Evolutionary conservation across 2,329 filamentous ascomycete species (phyloP), one percentile per base, ranked within the genome.

Genomic region (Capronia americana): DNA sequence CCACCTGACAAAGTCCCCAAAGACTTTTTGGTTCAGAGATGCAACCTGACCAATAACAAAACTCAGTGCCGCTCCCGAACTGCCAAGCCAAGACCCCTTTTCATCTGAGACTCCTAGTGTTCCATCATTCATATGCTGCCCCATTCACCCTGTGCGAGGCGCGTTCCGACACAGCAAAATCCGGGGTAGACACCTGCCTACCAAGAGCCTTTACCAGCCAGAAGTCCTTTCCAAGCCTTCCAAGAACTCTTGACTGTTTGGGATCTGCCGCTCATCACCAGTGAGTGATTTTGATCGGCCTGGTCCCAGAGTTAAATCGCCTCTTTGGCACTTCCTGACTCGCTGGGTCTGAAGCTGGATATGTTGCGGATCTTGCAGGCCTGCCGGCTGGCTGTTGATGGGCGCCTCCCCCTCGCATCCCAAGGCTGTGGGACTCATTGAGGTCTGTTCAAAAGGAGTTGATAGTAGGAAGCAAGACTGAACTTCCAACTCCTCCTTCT

Each of bases 161-260:
- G 48, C n/a, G 11, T 23, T 51, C 48, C 20, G 24, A 51, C 20
- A 28, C 20, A 51, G 12, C 48, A 26, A 17, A 51, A 51, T 51
- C 48, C 48, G 48, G 48, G 48, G 48, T 51, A 51, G 48, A 17
- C 26, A 51, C 24, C 48, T 51, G 48, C 20, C 48, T 26, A 11
- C 20, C 48, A 23, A 51, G 20, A 12, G 20, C 20, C 20, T 26
- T 51, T 26, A 14, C 20, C 48, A 51, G 48, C 20, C 48, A 12
- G 12, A 28, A 12, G 24, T 6, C 10, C 23, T 51, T 51, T 24
- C 48, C 48, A 51, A 23, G 48, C 48, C 20, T 51, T 51, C 48
- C 48, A 51, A 51, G 48, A 51, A 28, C 24, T 51, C 23, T 51
- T 51, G 23, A 51, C 48, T 51, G 48, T 51, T 51, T 51, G 23